phyloP scores from a whole-genome alignment of 208 protist genomes.

The Zelonia costaricensis region DNA sequence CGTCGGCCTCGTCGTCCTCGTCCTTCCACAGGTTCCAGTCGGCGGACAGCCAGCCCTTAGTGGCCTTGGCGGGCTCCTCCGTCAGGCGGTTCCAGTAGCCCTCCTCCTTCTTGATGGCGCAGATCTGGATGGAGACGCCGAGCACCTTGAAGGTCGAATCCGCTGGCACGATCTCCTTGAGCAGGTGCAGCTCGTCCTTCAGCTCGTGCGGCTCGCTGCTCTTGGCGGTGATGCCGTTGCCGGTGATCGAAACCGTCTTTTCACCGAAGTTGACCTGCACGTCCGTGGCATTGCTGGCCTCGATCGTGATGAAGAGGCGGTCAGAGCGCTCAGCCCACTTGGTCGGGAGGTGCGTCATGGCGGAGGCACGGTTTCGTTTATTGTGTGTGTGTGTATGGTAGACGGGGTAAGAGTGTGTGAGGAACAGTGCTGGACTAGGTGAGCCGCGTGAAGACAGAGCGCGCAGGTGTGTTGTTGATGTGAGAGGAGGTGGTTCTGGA shows the following conservation, averaged over 20 bases:
- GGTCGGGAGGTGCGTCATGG: conserved; percentile 80
- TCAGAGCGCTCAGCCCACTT: conserved; percentile 92
- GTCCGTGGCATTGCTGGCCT: conserved; percentile 70
- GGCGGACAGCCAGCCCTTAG: conserved; percentile 82
- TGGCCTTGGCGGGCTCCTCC: conserved; percentile 64
- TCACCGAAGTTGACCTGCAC: conserved; percentile 81
- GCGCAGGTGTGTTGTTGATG: too few species aligned
- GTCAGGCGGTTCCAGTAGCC: conserved; percentile 89
- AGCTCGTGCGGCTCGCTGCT: conserved; percentile 65
- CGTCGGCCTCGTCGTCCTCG: conserved; percentile 85
- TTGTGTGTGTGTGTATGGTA: conserved; percentile 4
- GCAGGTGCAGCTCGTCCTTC: conserved; percentile 68
- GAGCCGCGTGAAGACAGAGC: too few species aligned
- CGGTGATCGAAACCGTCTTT: conserved; percentile 69
- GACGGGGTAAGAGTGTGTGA: not conserved
- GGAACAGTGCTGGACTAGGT: too few species aligned
- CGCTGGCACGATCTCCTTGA: conserved; percentile 81
- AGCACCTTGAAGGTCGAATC: conserved; percentile 87
- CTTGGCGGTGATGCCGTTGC: conserved; percentile 71
- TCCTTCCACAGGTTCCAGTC: conserved; percentile 94
- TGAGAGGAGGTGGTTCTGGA: too few species aligned
- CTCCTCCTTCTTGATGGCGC: conserved; percentile 86
- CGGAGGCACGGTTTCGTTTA: not conserved
- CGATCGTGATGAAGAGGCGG: conserved; percentile 87
- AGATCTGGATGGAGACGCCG: conserved; percentile 85